These are phyloP conservation scores for Alternaria rosae DNA, from an alignment of 2,329 filamentous ascomycete genomes.

Conservation along the genomic window DNA sequence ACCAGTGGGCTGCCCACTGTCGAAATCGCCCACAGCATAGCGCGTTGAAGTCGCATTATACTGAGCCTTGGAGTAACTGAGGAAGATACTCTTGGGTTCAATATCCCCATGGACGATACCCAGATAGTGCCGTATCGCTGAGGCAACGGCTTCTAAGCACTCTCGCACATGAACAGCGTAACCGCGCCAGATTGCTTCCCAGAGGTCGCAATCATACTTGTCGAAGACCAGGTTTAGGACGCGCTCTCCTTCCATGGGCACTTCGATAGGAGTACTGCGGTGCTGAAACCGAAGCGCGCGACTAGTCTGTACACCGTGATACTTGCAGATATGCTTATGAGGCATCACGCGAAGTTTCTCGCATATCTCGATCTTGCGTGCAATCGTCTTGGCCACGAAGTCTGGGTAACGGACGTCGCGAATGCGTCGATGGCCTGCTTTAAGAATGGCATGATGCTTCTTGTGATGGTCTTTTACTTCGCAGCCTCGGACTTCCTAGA, in stretches of 20 bases:
- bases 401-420: not conserved
- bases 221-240: not conserved
- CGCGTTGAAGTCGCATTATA: not conserved
- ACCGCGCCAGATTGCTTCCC: not conserved
- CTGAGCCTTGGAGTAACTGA: not conserved
- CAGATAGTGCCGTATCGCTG: not conserved
- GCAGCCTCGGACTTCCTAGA: not conserved
- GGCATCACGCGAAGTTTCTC: not conserved
- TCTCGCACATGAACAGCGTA: not conserved
- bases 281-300: not conserved
- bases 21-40: constrained; percentile 5
- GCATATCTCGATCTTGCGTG: not conserved
- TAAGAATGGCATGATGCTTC: not conserved
- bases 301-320: not conserved
- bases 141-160: not conserved
- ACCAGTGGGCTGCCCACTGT: constrained; percentile 1
- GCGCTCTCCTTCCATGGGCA: not conserved
- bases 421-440: not conserved
- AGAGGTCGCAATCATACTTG: not conserved
- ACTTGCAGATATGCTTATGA: not conserved
- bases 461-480: not conserved
- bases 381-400: not conserved
- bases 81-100: not conserved
- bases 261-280: not conserved
- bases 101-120: not conserved